These are phyloP conservation scores for Thamnidium elegans DNA, from an alignment of 192 early-diverging fungal genomes.

Conservation along the genomic window DNA sequence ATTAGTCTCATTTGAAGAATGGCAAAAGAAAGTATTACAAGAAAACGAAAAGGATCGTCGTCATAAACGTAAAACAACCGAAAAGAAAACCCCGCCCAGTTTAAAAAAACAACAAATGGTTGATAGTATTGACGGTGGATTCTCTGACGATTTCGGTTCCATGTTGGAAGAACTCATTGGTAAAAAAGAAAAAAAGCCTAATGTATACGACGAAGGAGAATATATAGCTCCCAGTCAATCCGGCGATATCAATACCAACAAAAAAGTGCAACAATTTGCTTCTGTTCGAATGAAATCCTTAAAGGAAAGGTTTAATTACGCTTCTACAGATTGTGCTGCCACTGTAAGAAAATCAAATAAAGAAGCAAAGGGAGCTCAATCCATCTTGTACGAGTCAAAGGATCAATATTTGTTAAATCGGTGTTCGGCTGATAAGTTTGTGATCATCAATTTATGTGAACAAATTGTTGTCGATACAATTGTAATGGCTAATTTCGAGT, in stretches of 20 bases:
- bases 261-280: neutral
- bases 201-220: neutral
- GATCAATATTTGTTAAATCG: slow-evolving; percentile 96
- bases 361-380: slow-evolving; percentile 75
- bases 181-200: neutral
- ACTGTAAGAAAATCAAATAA: slow-evolving; percentile 79
- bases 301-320: slow-evolving; percentile 94
- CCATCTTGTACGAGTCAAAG: slow-evolving; percentile 87
- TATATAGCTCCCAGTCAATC: slow-evolving; percentile 4
- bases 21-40: slow-evolving; percentile 21
- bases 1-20: slow-evolving; percentile 39
- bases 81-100: neutral
- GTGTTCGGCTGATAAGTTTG: slow-evolving; percentile 78
- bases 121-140: slow-evolving; percentile 38
- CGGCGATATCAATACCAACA: neutral
- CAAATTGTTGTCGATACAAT: slow-evolving; percentile 89
- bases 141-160: slow-evolving; percentile 36
- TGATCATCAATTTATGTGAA: slow-evolving; percentile 94
- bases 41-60: slow-evolving; percentile 18
- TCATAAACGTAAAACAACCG: neutral
- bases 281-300: slow-evolving; percentile 41
- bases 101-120: slow-evolving; percentile 21
- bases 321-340: slow-evolving; percentile 91
- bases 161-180: slow-evolving; percentile 31
- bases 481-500: slow-evolving; percentile 92